Base-by-base conservation (phyloP, 345 rosid species). In the Eucalyptus sideroxylon region DNA sequence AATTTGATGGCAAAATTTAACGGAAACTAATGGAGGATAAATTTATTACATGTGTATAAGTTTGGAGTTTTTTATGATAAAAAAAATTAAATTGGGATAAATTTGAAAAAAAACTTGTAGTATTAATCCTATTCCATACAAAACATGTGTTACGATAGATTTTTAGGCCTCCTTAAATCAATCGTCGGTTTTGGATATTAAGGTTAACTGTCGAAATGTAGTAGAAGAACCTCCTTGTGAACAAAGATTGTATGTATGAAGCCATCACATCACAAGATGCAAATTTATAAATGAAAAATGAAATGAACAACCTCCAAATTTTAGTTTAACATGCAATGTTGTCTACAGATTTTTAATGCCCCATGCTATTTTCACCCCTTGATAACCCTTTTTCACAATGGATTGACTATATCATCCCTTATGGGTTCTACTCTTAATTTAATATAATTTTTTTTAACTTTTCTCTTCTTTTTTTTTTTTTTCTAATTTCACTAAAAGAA, bases 301-400 rank as follows among this genome's bases (percentile, higher is more conserved):
- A 37, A 10, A n/a, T 0, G n/a, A 69, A 9, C 3, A 1, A 2
- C 10, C 2, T 37, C 4, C 1, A 11, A 19, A 34, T 8, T 34
- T 72, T 72, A 0, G 2, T 2, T 8, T 17, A 34, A 5, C 0
- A 7, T 72, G 4, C 2, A 72, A 34, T 17, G 2, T 9, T 5
- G 1, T 34, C 2, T 6, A 17, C 1, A 19, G 0, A 34, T 37
- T 72, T 37, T 37, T 17, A 19, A 72, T 72, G 21, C 15, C 31
- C 15, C 0, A 1, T 1, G 3, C n/a, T 60, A 9, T 60, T 60
- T 60, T 26, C 31, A 60, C 69, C 34, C 4, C 1, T 30, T 60
- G 4, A 27, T 3, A 60, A 53, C 6, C 8, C 34, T 16, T 60
- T 60, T 3, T 60, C n/a, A 12, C 8, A 27, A 1, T 13, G 8